Base-by-base conservation (phyloP, 2,329 filamentous ascomycete species). In the Daldinia sp. region DNA sequence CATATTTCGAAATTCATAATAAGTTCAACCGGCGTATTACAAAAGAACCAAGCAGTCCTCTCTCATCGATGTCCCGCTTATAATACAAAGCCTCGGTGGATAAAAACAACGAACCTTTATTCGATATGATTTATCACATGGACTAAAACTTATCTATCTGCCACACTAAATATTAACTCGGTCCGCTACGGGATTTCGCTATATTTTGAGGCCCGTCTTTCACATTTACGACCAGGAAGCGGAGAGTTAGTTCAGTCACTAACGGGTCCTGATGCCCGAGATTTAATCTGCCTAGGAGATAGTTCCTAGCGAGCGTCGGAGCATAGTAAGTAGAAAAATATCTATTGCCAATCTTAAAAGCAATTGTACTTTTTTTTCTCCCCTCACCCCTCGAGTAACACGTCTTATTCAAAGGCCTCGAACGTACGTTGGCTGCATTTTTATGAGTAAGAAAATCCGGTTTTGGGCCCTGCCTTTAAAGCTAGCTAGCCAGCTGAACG, bases 401-500 rank as follows among this genome's bases (percentile, higher is more conserved):
- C 50, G 46, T 61, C 53, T 59, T 46, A 56, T 57, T 53, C 48
- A 35, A 58, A 56, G 44, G 33, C 51, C 57, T 59, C 54, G 48
- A 63, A 50, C 42, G 6, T 58, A 60, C 35, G 64, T 42, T 48
- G 64, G 53, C 50, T 59, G 33, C 60, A 54, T 44, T 53, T 50
- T 54, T 61, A 41, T 46, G 50, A 48, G 46, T 46, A 41, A 54
- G 55, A 55, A 68, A 71, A 70, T 63, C 66, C 60, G 66, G 69
- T 64, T 71, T 69, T 57, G 50, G 50, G 58, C 37, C 50, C 41
- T 65, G 53, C 44, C 56, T 41, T 50, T 15, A 41, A 58, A 37
- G 41, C 18, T 59, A 59, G 15, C 58, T 62, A 66, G 63, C 26
- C 69, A 71, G 69, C 69, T 69, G 66, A 69, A 51, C 56, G 23